phyloP scores from a whole-genome alignment of 192 early-diverging fungal genomes.

The Phlyctochytrium arcticum region DNA sequence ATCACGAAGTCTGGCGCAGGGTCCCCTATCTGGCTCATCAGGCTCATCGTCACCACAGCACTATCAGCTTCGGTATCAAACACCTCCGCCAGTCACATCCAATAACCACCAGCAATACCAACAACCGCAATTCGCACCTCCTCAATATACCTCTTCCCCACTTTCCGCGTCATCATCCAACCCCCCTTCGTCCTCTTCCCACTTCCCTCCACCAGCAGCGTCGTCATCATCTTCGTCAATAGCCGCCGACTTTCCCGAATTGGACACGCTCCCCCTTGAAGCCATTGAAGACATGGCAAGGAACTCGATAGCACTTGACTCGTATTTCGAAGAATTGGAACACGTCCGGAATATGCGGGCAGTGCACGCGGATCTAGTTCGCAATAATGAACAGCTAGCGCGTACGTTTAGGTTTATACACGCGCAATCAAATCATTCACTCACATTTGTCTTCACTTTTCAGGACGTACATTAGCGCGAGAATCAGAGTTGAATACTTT shows the following conservation, averaged over 20 bases:
- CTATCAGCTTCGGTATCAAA: not conserved
- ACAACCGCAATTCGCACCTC: not conserved
- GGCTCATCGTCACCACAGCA: too few relatives aligned
- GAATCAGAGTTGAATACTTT: conserved; percentile 14
- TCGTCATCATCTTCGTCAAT: too few relatives aligned
- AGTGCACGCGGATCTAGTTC: conserved; percentile 21
- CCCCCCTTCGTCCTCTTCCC: too few relatives aligned
- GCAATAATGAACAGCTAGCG: conserved; percentile 18
- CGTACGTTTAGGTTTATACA: conserved; percentile 13
- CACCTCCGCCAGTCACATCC: not conserved
- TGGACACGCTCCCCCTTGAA: conserved; percentile 17
- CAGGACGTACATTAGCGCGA: conserved; percentile 9
- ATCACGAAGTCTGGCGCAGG: not conserved
- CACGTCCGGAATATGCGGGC: conserved; percentile 10
- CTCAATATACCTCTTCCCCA: too few relatives aligned
- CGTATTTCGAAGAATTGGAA: conserved; percentile 21
- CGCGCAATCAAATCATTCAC: too few relatives aligned
- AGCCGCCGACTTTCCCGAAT: conserved; percentile 6
- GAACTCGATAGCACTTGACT: conserved; percentile 15
- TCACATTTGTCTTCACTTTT: too few relatives aligned
- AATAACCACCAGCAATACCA: too few relatives aligned
- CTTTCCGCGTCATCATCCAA: too few relatives aligned
- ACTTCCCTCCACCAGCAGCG: too few relatives aligned
- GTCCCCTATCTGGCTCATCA: too few relatives aligned
- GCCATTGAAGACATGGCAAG: conserved; percentile 24